Conservation (phyloP, 2,329 filamentous ascomycete species). For the Cercospora citrullina region DNA sequence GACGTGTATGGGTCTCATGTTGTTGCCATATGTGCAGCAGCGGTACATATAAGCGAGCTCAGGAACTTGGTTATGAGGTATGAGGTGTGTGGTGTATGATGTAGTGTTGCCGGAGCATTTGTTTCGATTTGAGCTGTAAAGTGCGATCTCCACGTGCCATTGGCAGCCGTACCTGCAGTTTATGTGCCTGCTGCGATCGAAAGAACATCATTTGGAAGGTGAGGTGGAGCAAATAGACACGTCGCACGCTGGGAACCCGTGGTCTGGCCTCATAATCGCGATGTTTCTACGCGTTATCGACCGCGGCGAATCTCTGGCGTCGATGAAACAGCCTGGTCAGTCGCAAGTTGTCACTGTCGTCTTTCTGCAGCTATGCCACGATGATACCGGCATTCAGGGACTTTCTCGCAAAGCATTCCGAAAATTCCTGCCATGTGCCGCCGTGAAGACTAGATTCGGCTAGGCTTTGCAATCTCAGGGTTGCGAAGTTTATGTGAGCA, state of each 20-base stretch:
- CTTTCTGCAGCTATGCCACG: not conserved
- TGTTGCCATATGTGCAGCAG: conserved; percentile 30
- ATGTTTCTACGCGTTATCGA: not conserved
- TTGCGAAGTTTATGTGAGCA: not conserved
- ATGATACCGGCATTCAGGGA: not conserved
- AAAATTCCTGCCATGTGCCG: not conserved
- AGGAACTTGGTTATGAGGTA: conserved; percentile 28
- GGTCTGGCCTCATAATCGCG: not conserved
- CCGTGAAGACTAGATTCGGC: not conserved
- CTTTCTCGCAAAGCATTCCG: not conserved
- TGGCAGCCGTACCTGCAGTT: not conserved
- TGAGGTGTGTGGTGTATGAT: conserved; percentile 24
- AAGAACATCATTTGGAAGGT: not conserved
- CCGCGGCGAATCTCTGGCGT: not conserved
- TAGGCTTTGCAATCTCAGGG: not conserved
- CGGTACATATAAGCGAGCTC: conserved; percentile 28
- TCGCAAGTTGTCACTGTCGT: not conserved
- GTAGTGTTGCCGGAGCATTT: not conserved
- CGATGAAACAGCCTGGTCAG: not conserved
- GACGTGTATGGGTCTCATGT: conserved; percentile 33
- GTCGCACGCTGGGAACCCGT: not conserved
- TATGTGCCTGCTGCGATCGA: not conserved
- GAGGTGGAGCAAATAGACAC: not conserved
- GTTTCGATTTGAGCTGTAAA: not conserved
- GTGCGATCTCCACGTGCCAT: conserved; percentile 1